Base-by-base conservation (phyloP, 2,329 filamentous ascomycete species). In the Ampelomyces quisqualis region DNA sequence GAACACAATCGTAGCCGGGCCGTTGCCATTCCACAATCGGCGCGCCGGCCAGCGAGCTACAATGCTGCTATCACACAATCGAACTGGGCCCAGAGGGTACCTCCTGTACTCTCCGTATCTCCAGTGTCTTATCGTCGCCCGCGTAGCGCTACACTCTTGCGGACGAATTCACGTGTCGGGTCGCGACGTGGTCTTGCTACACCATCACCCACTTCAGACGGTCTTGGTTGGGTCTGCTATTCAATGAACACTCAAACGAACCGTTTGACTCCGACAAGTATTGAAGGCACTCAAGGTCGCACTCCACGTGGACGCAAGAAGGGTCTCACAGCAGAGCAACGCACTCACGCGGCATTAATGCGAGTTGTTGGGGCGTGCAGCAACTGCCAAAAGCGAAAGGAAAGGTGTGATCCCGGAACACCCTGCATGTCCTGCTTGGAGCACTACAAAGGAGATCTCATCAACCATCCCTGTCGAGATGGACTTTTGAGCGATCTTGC, bases 391-490 rank as follows among this genome's bases (percentile, higher is more conserved):
- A 53, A 56, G 45, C 50, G 66, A 15, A 66, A 68, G 38, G 64
- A 63, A 47, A 62, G 59, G 36, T 71, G 68, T 34, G 68, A 71
- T 34, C 55, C 60, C n/a, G 68, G 68, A 0, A 66, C 60, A 23
- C 68, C 68, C 8, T 71, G 68, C 55, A 62, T 57, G 24, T 55
- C 65, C 1, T 71, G 68, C 32, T 47, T 70, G 17, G 60, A 67
- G 15, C 59, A 69, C 38, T 70, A 59, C 54, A 68, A 65, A 39
- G 53, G 57, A 15, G 61, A 69, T 28, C 48, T 70, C 19, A 40
- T 68, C 29, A 60, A 65, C 5, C 49, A 60, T 22, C 68, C 67
- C 7, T 70, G 68, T 39, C 62, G 68, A 18, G 60, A 68, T 14
- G 57, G 55, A 18, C 36, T 59, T 4, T 49, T 69, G 2, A 53